These are phyloP conservation scores for Populus ilicifolia DNA, from an alignment of 345 rosid genomes.

Conservation along the genomic window DNA sequence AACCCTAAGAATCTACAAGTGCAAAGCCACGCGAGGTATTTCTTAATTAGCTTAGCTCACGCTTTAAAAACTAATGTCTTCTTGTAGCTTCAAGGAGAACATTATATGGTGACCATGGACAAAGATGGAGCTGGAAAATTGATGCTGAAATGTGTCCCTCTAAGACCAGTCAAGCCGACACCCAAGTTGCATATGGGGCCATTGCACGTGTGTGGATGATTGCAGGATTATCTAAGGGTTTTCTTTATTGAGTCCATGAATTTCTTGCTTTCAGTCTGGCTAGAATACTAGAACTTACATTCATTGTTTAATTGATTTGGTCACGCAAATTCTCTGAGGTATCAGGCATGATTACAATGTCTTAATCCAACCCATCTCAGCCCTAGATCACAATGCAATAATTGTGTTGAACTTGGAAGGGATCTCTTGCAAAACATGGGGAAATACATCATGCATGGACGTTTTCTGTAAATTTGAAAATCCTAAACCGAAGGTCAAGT, in stretches of 20 bases:
- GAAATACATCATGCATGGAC: too few relatives aligned
- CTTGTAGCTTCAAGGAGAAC: background rate
- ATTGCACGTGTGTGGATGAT: conserved; percentile 49
- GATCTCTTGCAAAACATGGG: too few relatives aligned
- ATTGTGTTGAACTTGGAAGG: too few relatives aligned
- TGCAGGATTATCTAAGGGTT: conserved; percentile 24
- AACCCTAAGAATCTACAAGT: background rate
- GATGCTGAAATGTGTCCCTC: conserved; percentile 23
- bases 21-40: background rate
- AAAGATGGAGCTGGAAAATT: conserved; percentile 28
- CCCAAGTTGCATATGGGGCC: conserved; percentile 45
- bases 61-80: background rate
- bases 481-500: too few relatives aligned
- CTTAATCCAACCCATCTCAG: background rate
- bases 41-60: background rate
- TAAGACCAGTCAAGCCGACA: conserved; percentile 69
- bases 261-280: conserved; percentile 16
- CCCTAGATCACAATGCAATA: too few relatives aligned
- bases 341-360: background rate
- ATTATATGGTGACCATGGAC: conserved; percentile 9
- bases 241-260: background rate
- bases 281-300: background rate
- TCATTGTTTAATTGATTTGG: background rate
- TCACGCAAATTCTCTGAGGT: background rate
- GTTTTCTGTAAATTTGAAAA: too few relatives aligned